A percentile compares a stretch with the other conserved stretches of the same genome.
phyloP scores from a whole-genome alignment of 768 basidiomycete species.

The Pleurotus sapidus region DNA sequence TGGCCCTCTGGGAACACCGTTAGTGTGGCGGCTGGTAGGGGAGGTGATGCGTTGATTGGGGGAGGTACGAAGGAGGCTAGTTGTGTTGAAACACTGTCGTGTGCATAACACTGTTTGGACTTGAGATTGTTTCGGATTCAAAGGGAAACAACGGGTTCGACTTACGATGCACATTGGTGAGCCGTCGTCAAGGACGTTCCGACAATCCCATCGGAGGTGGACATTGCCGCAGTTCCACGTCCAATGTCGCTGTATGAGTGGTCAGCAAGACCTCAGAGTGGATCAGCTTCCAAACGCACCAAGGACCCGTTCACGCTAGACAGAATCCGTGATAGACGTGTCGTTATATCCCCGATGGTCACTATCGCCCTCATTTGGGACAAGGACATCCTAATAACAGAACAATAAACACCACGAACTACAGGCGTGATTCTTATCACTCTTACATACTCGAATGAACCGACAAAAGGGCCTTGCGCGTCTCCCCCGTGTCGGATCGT shows the following conservation, averaged over 20 bases:
- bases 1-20: slow-evolving; percentile 45
- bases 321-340: slow-evolving; percentile 37
- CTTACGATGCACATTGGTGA: slow-evolving; percentile 45
- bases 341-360: slow-evolving; percentile 35
- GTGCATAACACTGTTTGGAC: slow-evolving; percentile 25
- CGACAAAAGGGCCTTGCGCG: slow-evolving; percentile 26
- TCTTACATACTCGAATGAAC: slow-evolving; percentile 32
- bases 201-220: slow-evolving; percentile 46
- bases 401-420: not conserved
- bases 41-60: slow-evolving; percentile 41
- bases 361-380: slow-evolving; percentile 39
- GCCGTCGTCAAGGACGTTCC: slow-evolving; percentile 40
- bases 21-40: slow-evolving; percentile 41
- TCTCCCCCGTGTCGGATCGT: slow-evolving; percentile 26
- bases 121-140: not conserved
- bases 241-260: slow-evolving; percentile 30
- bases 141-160: slow-evolving; percentile 9
- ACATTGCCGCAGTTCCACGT: slow-evolving; percentile 34
- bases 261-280: not conserved
- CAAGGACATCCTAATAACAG: slow-evolving; percentile 31
- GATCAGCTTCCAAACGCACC: slow-evolving; percentile 17
- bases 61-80: slow-evolving; percentile 47
- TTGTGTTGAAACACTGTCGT: slow-evolving; percentile 24
- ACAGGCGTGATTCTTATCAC: not conserved
- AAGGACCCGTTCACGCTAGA: slow-evolving; percentile 27